A percentile compares a stretch with the other conserved stretches of the same genome.
Conservation (phyloP, 495 filamentous ascomycete genomes). For the Penicillium cosmopolitanum region DNA sequence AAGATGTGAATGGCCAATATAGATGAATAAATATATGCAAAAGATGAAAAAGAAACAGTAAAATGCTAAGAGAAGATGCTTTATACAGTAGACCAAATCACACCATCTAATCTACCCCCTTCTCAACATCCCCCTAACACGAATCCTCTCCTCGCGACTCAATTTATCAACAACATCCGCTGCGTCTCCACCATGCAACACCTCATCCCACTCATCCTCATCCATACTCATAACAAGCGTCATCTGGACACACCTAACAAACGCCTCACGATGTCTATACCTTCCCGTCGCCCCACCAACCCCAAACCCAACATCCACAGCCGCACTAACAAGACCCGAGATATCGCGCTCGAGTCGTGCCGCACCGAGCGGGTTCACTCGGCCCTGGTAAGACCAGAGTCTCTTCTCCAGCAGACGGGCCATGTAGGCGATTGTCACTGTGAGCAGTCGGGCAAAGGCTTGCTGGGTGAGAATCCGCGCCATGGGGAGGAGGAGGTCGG, state of each 20-base stretch:
- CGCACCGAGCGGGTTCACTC: slow-evolving; percentile 81
- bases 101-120: slow-evolving; percentile 8
- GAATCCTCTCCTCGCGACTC: slow-evolving; percentile 62
- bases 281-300: slow-evolving; percentile 37
- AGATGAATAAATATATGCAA: too few species aligned
- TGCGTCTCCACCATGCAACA: slow-evolving; percentile 48
- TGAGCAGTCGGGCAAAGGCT: slow-evolving; percentile 71
- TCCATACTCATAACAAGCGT: slow-evolving; percentile 94
- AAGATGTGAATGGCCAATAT: too few species aligned
- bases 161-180: slow-evolving; percentile 53
- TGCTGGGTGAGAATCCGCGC: slow-evolving; percentile 79
- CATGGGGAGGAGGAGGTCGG: slow-evolving; percentile 78
- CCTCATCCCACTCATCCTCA: slow-evolving; percentile 94
- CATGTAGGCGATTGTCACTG: slow-evolving; percentile 72
- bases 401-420: slow-evolving; percentile 83
- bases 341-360: slow-evolving; percentile 89
- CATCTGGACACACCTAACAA: slow-evolving; percentile 81
- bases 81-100: background rate
- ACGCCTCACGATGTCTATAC: slow-evolving; percentile 80
- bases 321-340: slow-evolving; percentile 72
- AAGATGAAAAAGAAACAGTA: too few species aligned
- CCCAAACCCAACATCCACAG: slow-evolving; percentile 65
- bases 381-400: slow-evolving; percentile 80
- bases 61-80: too few species aligned
- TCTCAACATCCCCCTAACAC: slow-evolving; percentile 64